Evolutionary conservation across 345 rosid species (phyloP).

Genomic region (Sapria himalayana): DNA sequence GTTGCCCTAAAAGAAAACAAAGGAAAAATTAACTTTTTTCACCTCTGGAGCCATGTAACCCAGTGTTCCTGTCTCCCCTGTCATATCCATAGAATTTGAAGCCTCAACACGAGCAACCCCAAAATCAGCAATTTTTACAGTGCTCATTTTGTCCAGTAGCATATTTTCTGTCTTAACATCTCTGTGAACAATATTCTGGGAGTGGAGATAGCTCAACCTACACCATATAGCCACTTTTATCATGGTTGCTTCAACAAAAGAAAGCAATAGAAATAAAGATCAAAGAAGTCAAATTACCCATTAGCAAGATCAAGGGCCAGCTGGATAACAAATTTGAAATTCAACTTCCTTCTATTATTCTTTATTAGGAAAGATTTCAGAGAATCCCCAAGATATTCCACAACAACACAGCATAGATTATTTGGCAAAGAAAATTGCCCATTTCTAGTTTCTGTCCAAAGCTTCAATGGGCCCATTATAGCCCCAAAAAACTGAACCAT

Average conservation of each 20-base stretch:
- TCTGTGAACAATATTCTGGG: slow-evolving; percentile 90
- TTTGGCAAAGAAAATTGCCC: slow-evolving; percentile 73
- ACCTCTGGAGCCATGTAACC: slow-evolving; percentile 99
- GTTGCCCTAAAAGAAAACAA: neutral
- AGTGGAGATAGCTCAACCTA: slow-evolving; percentile 93
- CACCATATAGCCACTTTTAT: slow-evolving; percentile 7
- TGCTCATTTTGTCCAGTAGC: slow-evolving; percentile 73
- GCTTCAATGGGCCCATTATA: slow-evolving; percentile 73
- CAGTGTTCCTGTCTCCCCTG: slow-evolving; percentile 98
- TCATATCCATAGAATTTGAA: slow-evolving; percentile 97
- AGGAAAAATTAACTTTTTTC: slow-evolving; percentile 6
- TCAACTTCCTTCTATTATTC: slow-evolving; percentile 72
- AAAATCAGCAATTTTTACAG: slow-evolving; percentile 82
- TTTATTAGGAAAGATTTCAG: slow-evolving; percentile 73
- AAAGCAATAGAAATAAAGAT: slow-evolving; percentile 2
- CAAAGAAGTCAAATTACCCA: slow-evolving; percentile 31
- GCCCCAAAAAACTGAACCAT: slow-evolving; percentile 76
- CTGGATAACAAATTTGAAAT: slow-evolving; percentile 84
- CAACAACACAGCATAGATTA: slow-evolving; percentile 85
- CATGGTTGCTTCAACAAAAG: neutral
- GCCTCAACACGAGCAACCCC: slow-evolving; percentile 99
- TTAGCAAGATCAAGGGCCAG: slow-evolving; percentile 93
- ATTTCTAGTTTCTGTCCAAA: slow-evolving; percentile 58
- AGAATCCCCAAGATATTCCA: slow-evolving; percentile 93
- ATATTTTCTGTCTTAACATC: slow-evolving; percentile 99